Percentiles rank a stretch among this genome's conserved stretches.
Evolutionary conservation across 805 yeast genomes (phyloP).

Genomic region (Lipomyces oligophaga): DNA sequence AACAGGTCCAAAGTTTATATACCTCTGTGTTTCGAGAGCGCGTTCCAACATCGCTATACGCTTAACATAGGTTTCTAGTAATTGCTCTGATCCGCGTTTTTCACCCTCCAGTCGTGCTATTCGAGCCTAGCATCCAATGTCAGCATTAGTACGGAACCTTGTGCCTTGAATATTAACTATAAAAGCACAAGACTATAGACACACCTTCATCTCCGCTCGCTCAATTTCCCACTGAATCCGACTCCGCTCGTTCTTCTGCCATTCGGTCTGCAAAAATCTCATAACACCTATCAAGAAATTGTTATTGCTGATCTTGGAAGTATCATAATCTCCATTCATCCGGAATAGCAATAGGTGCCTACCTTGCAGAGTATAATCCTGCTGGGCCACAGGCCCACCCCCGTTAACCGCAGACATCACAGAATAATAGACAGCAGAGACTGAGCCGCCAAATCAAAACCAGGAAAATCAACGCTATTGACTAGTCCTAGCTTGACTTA

Average conservation of each 20-base stretch:
- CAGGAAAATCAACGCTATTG: too few relatives aligned
- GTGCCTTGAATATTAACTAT: too few relatives aligned
- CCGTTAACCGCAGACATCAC: too few relatives aligned
- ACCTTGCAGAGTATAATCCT: too few relatives aligned
- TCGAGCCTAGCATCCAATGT: conserved; percentile 31
- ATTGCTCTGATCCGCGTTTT: conserved; percentile 41
- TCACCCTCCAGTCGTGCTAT: conserved; percentile 54
- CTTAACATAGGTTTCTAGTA: conserved; percentile 31
- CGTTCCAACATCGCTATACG: conserved; percentile 35
- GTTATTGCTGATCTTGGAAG: too few relatives aligned
- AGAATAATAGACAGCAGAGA: too few relatives aligned
- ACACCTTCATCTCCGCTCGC: conserved; percentile 54
- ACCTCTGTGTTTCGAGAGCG: conserved; percentile 27
- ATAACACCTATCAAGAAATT: conserved; percentile 45
- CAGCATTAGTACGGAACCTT: not conserved
- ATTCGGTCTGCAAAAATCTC: conserved; percentile 60
- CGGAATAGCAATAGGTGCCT: too few relatives aligned
- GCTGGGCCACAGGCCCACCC: too few relatives aligned
- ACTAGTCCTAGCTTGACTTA: too few relatives aligned
- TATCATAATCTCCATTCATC: too few relatives aligned
- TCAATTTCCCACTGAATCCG: conserved; percentile 60
- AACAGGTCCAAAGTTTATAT: too few relatives aligned
- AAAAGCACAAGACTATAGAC: not conserved
- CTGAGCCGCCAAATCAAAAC: too few relatives aligned
- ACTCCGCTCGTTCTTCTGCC: conserved; percentile 58